phyloP scores from a whole-genome alignment of 2,329 filamentous ascomycete species.

The Orbilia ellipsospora region DNA sequence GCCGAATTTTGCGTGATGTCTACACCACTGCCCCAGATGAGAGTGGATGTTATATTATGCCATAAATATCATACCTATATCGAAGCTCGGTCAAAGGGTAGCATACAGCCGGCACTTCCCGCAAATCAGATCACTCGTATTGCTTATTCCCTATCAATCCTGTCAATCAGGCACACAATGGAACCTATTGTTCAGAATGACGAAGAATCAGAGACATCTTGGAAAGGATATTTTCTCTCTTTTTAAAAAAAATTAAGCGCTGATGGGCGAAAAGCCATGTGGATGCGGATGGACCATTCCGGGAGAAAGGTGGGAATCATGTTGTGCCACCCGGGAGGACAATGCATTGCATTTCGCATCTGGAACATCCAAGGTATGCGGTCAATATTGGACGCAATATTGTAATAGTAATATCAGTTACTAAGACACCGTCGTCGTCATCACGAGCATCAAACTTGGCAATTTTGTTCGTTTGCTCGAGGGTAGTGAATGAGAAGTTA shows the following conservation, averaged over 20 bases:
- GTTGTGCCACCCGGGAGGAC: not conserved
- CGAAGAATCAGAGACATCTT: not conserved
- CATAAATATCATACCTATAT: too few species aligned
- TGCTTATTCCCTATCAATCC: not conserved
- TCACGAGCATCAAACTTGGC: not conserved
- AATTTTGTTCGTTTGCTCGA: too few species aligned
- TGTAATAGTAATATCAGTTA: too few species aligned
- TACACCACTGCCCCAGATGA: too few species aligned
- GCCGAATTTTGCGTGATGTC: too few species aligned
- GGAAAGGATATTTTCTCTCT: not conserved
- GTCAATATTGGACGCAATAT: too few species aligned
- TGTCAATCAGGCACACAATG: conserved; percentile 8
- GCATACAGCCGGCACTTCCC: not conserved
- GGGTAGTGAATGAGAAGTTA: too few species aligned
- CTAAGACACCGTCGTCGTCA: too few species aligned
- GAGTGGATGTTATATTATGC: too few species aligned
- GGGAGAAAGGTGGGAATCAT: not conserved
- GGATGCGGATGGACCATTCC: conserved; percentile 3
- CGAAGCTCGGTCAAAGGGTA: too few species aligned
- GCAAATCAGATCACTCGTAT: conserved; percentile 15
- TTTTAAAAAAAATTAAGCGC: conserved; percentile 15
- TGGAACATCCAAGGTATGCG: not conserved
- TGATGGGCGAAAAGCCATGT: conserved; percentile 21
- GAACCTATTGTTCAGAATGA: not conserved
- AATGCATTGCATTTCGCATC: not conserved